Base-by-base conservation (phyloP, 768 basidiomycete genomes). In the Multifurca ochricompacta region DNA sequence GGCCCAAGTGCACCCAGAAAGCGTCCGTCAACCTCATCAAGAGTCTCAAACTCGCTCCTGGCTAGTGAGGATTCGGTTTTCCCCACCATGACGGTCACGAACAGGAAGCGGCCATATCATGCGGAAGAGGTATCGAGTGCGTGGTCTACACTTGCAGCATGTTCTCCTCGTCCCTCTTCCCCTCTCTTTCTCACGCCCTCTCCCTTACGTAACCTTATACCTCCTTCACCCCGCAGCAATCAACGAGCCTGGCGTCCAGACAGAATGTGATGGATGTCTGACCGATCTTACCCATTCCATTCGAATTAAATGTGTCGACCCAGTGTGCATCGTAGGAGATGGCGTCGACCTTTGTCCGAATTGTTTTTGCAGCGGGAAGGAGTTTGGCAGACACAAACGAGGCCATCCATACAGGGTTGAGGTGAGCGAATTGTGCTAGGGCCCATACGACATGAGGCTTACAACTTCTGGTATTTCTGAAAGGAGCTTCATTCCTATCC, bases 401-500 rank as follows among this genome's bases (percentile, higher is more conserved):
- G 79, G 81, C 46, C 95, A 99, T 70, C 71, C 85, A 40, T 99
- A 99, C 68, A 87, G 91, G 51, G 85, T 98, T 53, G 87, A 98
- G 59, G 93, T 95, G 69, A 63, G 73, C 67, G 9, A 37, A 25
- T 48, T 36, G 13, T 31, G 14, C 42, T 21, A 23, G 21, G 21
- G 25, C 45, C 8, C 31, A 28, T 32, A 7, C 25, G 9, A 39
- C 23, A 47, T 25, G 53, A 50, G 27, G 59, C 63, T 64, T 32
- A 53, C n/a, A 30, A 32, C 37, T 14, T 48, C 21, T 21, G 18
- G 30, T 43, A 8, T 36, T 19, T 16, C 48, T n/a, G n/a, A 10
- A 66, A 94, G 93, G 94, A 96, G 73, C 79, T 94, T 64, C 91
- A 96, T 67, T 92, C 95, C 7, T 91, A 94, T 69, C 96, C 95